phyloP scores from a whole-genome alignment of 441 rosid species.

The Adansonia grandidieri region DNA sequence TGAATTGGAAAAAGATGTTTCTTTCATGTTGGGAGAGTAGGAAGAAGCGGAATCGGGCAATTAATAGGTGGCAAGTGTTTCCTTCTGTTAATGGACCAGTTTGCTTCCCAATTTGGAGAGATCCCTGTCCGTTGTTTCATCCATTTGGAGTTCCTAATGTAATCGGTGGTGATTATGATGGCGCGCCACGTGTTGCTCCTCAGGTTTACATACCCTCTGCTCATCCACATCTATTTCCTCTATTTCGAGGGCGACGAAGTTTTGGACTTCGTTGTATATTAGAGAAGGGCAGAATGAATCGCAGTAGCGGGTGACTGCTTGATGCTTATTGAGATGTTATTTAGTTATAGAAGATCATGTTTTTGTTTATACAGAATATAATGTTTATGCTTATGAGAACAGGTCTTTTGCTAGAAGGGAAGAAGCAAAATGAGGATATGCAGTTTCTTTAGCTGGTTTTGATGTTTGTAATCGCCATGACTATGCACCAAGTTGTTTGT shows the following conservation, averaged over 20 bases:
- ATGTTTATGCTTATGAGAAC: neutral
- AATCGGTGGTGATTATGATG: slow-evolving; percentile 46
- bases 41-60: slow-evolving; percentile 25
- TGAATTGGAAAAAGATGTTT: slow-evolving; percentile 55
- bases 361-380: neutral
- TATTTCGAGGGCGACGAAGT: slow-evolving; percentile 11
- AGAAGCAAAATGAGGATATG: neutral
- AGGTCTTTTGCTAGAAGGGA: neutral
- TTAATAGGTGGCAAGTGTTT: neutral
- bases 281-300: slow-evolving; percentile 32
- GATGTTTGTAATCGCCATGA: neutral
- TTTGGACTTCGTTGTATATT: slow-evolving; percentile 37
- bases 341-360: neutral
- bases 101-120: slow-evolving; percentile 27
- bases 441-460: neutral
- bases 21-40: slow-evolving; percentile 36
- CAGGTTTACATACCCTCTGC: slow-evolving; percentile 29
- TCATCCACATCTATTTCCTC: slow-evolving; percentile 9
- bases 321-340: neutral
- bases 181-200: slow-evolving; percentile 32
- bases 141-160: slow-evolving; percentile 4
- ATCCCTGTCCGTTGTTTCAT: slow-evolving; percentile 31
- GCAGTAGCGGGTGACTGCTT: neutral
- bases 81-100: neutral
- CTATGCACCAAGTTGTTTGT: neutral